Base-by-base conservation (phyloP, 495 filamentous ascomycete species). In the Penicillium tannophilum region DNA sequence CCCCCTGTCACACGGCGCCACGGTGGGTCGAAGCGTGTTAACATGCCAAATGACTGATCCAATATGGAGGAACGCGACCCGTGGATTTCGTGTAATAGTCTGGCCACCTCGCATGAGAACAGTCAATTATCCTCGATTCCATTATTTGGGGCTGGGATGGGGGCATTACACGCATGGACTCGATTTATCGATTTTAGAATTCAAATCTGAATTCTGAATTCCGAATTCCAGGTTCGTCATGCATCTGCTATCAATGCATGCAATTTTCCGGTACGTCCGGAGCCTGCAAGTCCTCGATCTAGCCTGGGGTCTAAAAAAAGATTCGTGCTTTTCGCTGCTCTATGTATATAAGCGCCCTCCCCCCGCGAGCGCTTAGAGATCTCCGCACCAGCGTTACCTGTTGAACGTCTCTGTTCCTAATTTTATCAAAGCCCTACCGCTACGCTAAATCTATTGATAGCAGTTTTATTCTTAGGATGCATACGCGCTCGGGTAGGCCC, bases 1-100 rank as follows among this genome's bases (percentile, higher is more conserved):
- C 54, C 63, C 28, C 66, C 63, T 69, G 58, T 63, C 59, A 65
- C 50, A 53, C 26, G 56, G 52, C 55, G 54, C 55, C 64, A 64
- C 63, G 65, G 54, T 54, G 54, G 48, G 59, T 61, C 59, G 55
- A 28, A 60, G 59, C 63, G 63, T 65, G 56, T 64, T 65, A 36
- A 36, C 33, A 36, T 36, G 33, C 33, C 33, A 36, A 36, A 10
- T 36, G 33, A 36, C 33, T 36, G 33, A 36, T 36, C 33, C 33
- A 36, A 36, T 36, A 45, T 55, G 28, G 30, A 16, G 9, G 7
- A 41, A 52, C 50, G 23, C 55, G 48, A 58, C 39, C 16, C 39
- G 16, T 41, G 39, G 39, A 16, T 41, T 41, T n/a, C 39, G 4
- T 41, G 14, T 12, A 59, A 62, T 67, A 64, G 61, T 62, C 41